Evolutionary conservation across 2,329 filamentous ascomycete species (phyloP), one percentile per base, ranked within the genome.

Genomic region (Diaporthe nobilis): DNA sequence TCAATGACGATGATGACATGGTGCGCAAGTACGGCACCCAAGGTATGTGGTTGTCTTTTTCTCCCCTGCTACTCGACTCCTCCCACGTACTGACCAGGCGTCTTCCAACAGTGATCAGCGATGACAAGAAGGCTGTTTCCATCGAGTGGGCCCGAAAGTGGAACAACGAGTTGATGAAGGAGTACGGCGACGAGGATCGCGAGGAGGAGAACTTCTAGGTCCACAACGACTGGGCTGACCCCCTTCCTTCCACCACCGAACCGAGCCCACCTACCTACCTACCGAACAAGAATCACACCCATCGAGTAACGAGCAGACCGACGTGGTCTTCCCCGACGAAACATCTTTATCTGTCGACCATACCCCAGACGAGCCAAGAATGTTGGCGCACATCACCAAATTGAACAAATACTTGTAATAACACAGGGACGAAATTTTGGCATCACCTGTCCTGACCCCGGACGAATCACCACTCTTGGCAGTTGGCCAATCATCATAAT

Each of bases 121-220:
- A 68, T 8, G n/a, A 37, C 3, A 68, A 25, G 65, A 68, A 53
- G 65, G 31, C n/a, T 28, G 31, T 68, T 10, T 53, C 65, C 4
- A 53, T 68, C 47, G 65, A 68, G 47, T 68, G 65, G 65, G 65
- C 47, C 4, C 47, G 65, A 13, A 53, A 39, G 15, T 68, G 65
- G 65, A 68, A 68, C 47, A 20, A 28, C 22, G 31, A 53, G 2
- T 25, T 68, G 47, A 53, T 68, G 28, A 9, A 39, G 3, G 31
- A 39, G 31, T 68, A 68, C 47, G 47, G 47, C 22, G 15, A 42
- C 34, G 37, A 42, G 13, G 15, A 39, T 17, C 6, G 1, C 22
- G 12, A n/a, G 13, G 12, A 25, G 3, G 37, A 53, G 7, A 53
- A 68, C 65, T n/a, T 53, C 13, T 49, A 67, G 34, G 25, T 49